A percentile compares a stretch with the other conserved stretches of the same genome.
Conservation (phyloP, 108 stramenopile genomes). For the Cyclostephanos invisitatus region DNA sequence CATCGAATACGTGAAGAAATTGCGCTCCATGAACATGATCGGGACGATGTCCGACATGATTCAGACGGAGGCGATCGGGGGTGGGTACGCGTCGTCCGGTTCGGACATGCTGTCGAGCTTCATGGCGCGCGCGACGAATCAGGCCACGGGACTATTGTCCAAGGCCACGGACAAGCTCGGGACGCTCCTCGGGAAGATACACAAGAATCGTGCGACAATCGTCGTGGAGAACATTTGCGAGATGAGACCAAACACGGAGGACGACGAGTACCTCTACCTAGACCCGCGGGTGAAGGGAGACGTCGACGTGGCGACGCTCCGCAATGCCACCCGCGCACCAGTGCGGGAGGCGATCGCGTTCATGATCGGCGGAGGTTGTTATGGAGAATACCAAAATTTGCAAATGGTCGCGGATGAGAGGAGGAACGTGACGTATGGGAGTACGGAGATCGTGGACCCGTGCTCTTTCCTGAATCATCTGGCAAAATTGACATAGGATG, state of each 20-base stretch:
- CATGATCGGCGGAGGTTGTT: conserved; percentile 96
- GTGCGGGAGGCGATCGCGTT: conserved; percentile 92
- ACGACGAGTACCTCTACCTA: conserved; percentile 92
- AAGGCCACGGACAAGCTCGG: conserved; percentile 91
- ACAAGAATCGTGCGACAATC: conserved; percentile 86
- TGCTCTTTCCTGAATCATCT: conserved; percentile 79
- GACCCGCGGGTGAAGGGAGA: conserved; percentile 94
- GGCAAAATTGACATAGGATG: conserved; percentile 55
- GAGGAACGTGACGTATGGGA: conserved; percentile 88
- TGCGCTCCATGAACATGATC: conserved; percentile 88
- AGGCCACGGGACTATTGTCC: conserved; percentile 90
- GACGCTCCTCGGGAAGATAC: conserved; percentile 86
- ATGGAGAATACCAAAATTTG: conserved; percentile 97
- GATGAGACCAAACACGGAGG: conserved; percentile 88
- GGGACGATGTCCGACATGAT: conserved; percentile 63
- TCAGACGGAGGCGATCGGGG: conserved; percentile 53
- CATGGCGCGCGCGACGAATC: conserved; percentile 87
- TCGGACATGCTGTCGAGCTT: conserved; percentile 74
- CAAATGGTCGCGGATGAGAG: conserved; percentile 87
- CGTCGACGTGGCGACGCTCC: conserved; percentile 72
- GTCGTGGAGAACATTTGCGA: conserved; percentile 94
- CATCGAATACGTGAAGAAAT: conserved; percentile 79
- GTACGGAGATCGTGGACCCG: conserved; percentile 90
- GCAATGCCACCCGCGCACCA: conserved; percentile 68
- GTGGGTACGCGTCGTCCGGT: conserved; percentile 35